Evolutionary conservation across 768 basidiomycete genomes (phyloP).

Genomic region (Paxillus involutus): DNA sequence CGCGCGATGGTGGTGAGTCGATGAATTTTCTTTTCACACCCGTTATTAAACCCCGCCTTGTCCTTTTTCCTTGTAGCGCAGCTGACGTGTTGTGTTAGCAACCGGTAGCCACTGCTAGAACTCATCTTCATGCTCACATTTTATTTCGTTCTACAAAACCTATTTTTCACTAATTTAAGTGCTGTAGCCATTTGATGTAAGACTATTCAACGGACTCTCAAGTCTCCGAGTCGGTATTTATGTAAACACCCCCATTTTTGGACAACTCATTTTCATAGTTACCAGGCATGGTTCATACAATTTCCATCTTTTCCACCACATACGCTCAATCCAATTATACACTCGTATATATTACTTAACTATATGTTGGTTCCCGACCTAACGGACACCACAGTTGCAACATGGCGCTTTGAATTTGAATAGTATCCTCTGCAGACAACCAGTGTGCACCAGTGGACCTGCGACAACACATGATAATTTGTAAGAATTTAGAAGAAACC

Average conservation of each 20-base stretch:
- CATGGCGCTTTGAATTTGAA: too few species aligned
- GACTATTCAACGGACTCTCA: neutral
- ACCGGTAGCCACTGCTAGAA: neutral
- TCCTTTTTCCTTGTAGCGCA: conserved; percentile 15
- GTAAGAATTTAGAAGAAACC: too few species aligned
- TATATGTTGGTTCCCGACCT: too few species aligned
- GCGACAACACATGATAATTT: too few species aligned
- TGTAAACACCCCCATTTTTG: neutral
- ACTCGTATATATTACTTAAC: too few species aligned
- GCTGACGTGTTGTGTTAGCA: conserved; percentile 17
- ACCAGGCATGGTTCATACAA: neutral
- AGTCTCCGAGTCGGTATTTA: neutral
- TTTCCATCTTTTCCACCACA: conserved; percentile 8
- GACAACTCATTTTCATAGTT: neutral
- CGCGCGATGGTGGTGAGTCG: conserved; percentile 50
- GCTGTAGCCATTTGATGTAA: conserved; percentile 15
- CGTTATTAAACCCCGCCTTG: conserved; percentile 13
- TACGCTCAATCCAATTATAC: neutral
- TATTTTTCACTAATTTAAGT: conserved; percentile 7
- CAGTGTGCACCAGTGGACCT: too few species aligned
- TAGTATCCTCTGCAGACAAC: too few species aligned
- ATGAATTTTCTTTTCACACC: conserved; percentile 5
- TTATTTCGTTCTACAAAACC: conserved; percentile 2
- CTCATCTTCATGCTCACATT: neutral
- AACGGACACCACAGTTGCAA: too few species aligned